Evolutionary conservation across 1,284 basidiomycete species (phyloP).

Genomic region (Sanghuangporus sanghuang): DNA sequence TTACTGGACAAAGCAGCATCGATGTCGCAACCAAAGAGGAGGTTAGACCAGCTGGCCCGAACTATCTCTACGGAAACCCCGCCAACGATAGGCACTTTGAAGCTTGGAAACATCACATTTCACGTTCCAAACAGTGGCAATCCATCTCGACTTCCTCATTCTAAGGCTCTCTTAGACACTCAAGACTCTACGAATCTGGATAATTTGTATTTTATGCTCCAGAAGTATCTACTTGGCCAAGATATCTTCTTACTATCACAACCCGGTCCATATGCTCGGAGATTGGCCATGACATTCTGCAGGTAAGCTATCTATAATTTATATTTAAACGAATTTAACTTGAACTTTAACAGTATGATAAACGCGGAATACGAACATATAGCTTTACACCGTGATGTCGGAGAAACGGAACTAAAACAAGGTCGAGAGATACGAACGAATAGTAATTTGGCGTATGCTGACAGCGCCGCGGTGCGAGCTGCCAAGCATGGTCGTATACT

Average conservation of each 20-base stretch:
- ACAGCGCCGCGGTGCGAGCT: constrained; percentile 58
- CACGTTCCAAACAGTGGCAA: constrained; percentile 42
- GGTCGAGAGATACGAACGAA: constrained; percentile 57
- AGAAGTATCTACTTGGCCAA: constrained; percentile 64
- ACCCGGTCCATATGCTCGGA: constrained; percentile 58
- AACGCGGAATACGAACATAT: constrained; percentile 66
- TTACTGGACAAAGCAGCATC: neutral
- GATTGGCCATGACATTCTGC: constrained; percentile 57
- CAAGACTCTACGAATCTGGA: constrained; percentile 46
- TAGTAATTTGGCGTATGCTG: constrained; percentile 57
- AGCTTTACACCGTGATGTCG: constrained; percentile 58
- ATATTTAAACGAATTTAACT: neutral
- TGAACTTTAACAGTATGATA: constrained; percentile 38
- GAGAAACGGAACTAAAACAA: constrained; percentile 68
- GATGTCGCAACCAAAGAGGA: constrained; percentile 12
- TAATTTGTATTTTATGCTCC: constrained; percentile 58
- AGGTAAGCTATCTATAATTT: constrained; percentile 33
- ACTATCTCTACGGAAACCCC: constrained; percentile 2
- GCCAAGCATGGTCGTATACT: constrained; percentile 63
- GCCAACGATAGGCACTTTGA: constrained; percentile 46
- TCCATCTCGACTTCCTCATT: constrained; percentile 45
- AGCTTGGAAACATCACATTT: constrained; percentile 51
- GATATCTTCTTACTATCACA: constrained; percentile 61
- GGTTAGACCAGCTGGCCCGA: constrained; percentile 2
- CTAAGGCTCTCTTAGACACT: constrained; percentile 40